Percentiles rank a stretch among this genome's conserved stretches.
These are phyloP conservation scores for Marasmius tenuissimus DNA, from an alignment of 1,284 basidiomycete species.

Conservation along the genomic window DNA sequence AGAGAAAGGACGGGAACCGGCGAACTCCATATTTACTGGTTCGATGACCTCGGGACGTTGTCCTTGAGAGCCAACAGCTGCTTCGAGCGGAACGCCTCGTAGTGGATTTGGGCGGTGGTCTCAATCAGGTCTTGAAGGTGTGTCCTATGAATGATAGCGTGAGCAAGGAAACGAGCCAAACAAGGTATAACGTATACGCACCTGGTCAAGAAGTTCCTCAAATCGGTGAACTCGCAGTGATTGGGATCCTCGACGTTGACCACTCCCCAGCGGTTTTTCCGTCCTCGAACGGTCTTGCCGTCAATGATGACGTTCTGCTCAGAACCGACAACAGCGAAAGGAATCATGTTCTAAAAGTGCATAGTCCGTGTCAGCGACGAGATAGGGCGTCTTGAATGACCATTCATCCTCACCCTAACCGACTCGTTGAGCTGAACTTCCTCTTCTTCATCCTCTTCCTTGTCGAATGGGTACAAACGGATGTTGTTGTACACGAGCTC, in stretches of 20 bases:
- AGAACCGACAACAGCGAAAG: constrained; percentile 96
- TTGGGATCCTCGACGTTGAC: constrained; percentile 96
- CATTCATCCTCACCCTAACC: constrained; percentile 68
- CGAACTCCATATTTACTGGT: constrained; percentile 6
- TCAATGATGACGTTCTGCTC: constrained; percentile 94
- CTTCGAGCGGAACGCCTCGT: constrained; percentile 99
- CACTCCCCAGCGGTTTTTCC: constrained; percentile 98
- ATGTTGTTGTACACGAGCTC: constrained; percentile 95
- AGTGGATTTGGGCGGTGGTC: constrained; percentile 98
- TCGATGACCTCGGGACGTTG: constrained; percentile 48
- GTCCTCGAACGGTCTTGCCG: constrained; percentile 92
- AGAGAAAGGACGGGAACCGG: neutral
- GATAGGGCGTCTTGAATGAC: constrained; percentile 3
- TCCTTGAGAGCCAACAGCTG: constrained; percentile 94
- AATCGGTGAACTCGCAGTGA: constrained; percentile 98
- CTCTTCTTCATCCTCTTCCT: constrained; percentile 93
- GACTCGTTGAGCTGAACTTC: constrained; percentile 88
- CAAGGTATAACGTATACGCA: constrained; percentile 29
- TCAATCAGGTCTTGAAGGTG: constrained; percentile 99
- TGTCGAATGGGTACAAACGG: constrained; percentile 95
- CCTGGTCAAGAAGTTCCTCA: constrained; percentile 95
- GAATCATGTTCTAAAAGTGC: constrained; percentile 78
- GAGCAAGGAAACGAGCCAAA: neutral
- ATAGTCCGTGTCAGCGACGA: constrained; percentile 3
- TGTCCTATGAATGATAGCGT: constrained; percentile 52